Percentiles rank a stretch among this genome's conserved stretches.
These are phyloP conservation scores for Hypoxylon trugodes DNA, from an alignment of 495 filamentous ascomycete species.

Conservation along the genomic window DNA sequence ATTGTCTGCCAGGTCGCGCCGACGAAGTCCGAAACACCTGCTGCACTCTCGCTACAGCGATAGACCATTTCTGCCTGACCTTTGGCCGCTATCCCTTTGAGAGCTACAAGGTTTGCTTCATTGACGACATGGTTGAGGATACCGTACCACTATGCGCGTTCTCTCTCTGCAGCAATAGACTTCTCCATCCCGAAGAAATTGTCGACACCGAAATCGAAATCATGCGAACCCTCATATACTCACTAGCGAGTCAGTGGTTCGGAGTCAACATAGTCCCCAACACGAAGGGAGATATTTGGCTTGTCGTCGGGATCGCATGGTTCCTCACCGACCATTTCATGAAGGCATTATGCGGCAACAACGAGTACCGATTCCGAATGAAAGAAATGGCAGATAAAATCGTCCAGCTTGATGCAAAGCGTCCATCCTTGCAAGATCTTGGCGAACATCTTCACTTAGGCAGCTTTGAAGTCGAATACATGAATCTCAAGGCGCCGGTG, in stretches of 20 bases:
- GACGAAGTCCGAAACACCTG: slow-evolving; percentile 87
- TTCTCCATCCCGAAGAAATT: slow-evolving; percentile 83
- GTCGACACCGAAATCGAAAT: slow-evolving; percentile 82
- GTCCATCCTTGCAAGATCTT: slow-evolving; percentile 83
- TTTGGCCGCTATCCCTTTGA: slow-evolving; percentile 88
- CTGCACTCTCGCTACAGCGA: slow-evolving; percentile 61
- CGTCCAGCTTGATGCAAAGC: slow-evolving; percentile 79
- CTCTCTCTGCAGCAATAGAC: slow-evolving; percentile 83
- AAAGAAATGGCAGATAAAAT: slow-evolving; percentile 85
- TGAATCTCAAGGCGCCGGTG: slow-evolving; percentile 88
- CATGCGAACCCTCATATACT: slow-evolving; percentile 79
- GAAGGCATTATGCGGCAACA: slow-evolving; percentile 88
- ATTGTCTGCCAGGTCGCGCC: slow-evolving; percentile 83
- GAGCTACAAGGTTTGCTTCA: slow-evolving; percentile 90
- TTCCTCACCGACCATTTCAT: slow-evolving; percentile 94
- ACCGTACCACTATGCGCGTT: slow-evolving; percentile 80
- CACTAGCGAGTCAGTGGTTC: slow-evolving; percentile 91
- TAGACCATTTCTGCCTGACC: slow-evolving; percentile 85
- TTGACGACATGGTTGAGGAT: slow-evolving; percentile 83
- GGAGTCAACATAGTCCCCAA: slow-evolving; percentile 88
- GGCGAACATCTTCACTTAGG: slow-evolving; percentile 83
- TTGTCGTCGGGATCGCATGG: slow-evolving; percentile 88
- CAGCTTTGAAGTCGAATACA: slow-evolving; percentile 82
- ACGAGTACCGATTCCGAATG: slow-evolving; percentile 90
- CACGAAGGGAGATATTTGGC: slow-evolving; percentile 83